Percentiles rank a stretch among this genome's conserved stretches.
phyloP scores from a whole-genome alignment of 495 filamentous ascomycete genomes.

The Penicillium bialowiezense region DNA sequence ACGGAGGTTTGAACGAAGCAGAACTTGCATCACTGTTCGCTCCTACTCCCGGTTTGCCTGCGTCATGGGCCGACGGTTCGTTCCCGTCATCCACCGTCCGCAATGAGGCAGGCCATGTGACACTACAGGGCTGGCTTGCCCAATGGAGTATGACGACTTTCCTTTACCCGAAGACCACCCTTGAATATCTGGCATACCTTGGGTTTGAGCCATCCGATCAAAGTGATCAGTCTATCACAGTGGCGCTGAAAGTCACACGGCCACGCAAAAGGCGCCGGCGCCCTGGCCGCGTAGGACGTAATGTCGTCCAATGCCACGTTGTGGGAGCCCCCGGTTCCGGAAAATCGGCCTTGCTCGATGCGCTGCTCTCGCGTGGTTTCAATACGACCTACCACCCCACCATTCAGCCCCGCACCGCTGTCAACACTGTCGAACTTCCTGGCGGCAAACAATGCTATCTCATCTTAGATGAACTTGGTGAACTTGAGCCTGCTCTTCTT shows the following conservation, averaged over 20 bases:
- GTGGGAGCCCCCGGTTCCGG: conserved; percentile 78
- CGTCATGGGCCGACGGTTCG: conserved; percentile 83
- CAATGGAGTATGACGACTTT: conserved; percentile 99
- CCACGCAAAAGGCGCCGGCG: conserved; percentile 78
- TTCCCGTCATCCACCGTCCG: conserved; percentile 94
- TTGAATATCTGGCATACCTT: conserved; percentile 93
- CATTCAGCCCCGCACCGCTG: conserved; percentile 87
- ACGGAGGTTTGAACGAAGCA: conserved; percentile 82
- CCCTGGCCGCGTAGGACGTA: conserved; percentile 83
- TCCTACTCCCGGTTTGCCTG: conserved; percentile 84
- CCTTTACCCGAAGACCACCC: conserved; percentile 86
- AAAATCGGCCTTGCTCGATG: conserved; percentile 85
- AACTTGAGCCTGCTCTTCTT: conserved; percentile 86
- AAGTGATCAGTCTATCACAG: conserved; percentile 63
- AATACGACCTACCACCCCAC: conserved; percentile 85
- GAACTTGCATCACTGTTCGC: conserved; percentile 87
- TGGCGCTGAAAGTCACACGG: conserved; percentile 87
- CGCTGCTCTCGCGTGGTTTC: conserved; percentile 87
- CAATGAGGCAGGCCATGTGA: conserved; percentile 93
- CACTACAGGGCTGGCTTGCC: conserved; percentile 94
- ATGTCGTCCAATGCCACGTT: conserved; percentile 96
- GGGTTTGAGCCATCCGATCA: conserved; percentile 75
- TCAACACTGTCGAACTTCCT: conserved; percentile 94
- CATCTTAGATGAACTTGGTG: conserved; percentile 93
- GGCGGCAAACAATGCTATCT: conserved; percentile 97